Evolutionary conservation across 257 asterid genomes (phyloP), one percentile per base, ranked within the genome.

Genomic region (Ehretia macrophylla): DNA sequence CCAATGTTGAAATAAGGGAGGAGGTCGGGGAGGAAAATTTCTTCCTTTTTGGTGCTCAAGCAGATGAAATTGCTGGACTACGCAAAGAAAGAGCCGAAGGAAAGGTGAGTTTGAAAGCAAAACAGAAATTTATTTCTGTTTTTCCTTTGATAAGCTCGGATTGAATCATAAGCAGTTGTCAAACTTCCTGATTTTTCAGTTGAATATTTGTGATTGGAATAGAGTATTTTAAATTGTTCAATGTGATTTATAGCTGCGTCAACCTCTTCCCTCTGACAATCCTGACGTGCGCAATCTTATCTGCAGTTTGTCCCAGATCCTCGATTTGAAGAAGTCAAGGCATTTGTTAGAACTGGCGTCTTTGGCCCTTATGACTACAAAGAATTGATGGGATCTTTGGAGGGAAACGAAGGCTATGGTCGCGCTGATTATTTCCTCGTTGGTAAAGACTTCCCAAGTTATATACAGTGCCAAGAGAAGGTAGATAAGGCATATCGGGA

Each of bases 21-120:
- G 97, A 88, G 78, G 97, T 85, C 13, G 95, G 96, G 32, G 90
- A 88, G 47, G 95, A 78, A 17, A 88, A 88, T 64, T 88, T 88
- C 66, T 88, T 88, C 79, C 85, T 88, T 56, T 88, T 88, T 47
- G 96, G 95, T n/a, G 95, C 97, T 64, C 61, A 74, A 65, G 97
- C 97, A 70, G 88, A 80, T 37, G 95, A 88, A 72, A 83, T 88
- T 67, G 84, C 88, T 32, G 79, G 71, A 32, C 94, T 88, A 64
- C 64, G 97, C 39, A 74, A 80, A 76, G 95, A 85, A 72, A 79
- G 94, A 78, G 87, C 94, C 12, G 91, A 73, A 60, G 95, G 97
- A 75, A 75, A 83, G 94, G 95, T 85, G 16, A 77, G 57, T 59
- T 9, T 37, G 32, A 18, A 27, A 27, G 35, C 35, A 27, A 6